Conservation (phyloP, 2,329 filamentous ascomycete genomes). For the Juglanconis oblonga region DNA sequence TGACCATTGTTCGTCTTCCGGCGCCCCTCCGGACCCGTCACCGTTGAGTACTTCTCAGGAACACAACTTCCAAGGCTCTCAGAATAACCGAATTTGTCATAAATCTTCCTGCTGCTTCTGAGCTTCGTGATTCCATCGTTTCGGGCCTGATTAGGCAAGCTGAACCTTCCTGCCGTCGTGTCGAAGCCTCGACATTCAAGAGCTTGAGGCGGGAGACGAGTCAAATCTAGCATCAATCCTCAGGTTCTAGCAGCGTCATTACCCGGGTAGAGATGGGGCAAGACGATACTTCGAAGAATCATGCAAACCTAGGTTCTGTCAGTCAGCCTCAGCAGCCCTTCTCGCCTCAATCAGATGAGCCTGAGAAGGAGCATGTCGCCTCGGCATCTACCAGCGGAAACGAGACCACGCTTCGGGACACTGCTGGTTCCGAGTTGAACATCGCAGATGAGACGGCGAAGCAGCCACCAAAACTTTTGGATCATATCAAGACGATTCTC, state of each 20-base stretch:
- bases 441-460: neutral
- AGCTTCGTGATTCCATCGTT: too few species aligned
- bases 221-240: neutral
- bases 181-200: too few species aligned
- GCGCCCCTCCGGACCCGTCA: too few species aligned
- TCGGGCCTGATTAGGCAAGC: too few species aligned
- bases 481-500: conserved; percentile 25
- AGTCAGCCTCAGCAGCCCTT: neutral
- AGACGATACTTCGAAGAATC: neutral
- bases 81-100: too few species aligned
- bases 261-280: neutral
- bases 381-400: neutral
- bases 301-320: neutral
- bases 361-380: neutral
- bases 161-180: too few species aligned
- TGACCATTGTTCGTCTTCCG: neutral
- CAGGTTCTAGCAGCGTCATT: neutral
- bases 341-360: neutral
- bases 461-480: conserved; percentile 9
- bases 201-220: neutral
- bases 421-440: neutral
- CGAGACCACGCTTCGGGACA: neutral
- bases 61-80: too few species aligned
- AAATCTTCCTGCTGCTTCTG: too few species aligned
- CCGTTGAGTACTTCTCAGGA: too few species aligned